Evolutionary conservation across 352 stramenopile genomes (phyloP), one percentile per base, ranked within the genome.

Genomic region (Phytophthora colocasiae): DNA sequence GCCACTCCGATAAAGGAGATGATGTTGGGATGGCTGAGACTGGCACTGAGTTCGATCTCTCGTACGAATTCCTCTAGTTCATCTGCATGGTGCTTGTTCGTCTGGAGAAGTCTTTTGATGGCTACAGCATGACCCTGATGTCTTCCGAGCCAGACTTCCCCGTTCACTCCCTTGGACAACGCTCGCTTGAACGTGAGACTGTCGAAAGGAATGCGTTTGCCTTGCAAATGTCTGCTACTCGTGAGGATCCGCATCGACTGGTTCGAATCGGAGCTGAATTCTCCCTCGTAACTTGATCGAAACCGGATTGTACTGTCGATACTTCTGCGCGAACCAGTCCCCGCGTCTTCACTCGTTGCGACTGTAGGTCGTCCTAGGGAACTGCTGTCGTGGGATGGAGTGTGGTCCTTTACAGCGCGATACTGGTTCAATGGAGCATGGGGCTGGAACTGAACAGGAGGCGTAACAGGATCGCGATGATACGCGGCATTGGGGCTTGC

Each of bases 71-170:
- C 41, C 45, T 73, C 55, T 3, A 77, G 48, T 32, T 81, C 69
- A 6, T 73, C 39, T 43, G 55, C 76, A 3, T 44, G 60, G 22
- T 55, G 66, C 26, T 26, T 41, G 40, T 60, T 64, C 8, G 41
- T 45, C 46, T 75, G 45, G 5, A 82, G 17, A 26, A 83, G 54
- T 8, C 60, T 60, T 57, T 87, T 85, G 40, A 85, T 59, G 2
- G 76, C 78, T 6, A 87, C 66, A 1, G 57, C 29, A 5, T 58
- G 26, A 6, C 51, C 55, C 14, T 66, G 57, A 19, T 70, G 79
- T 10, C 58, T 22, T 7, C 72, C 70, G 1, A 73, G 27, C 75
- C 75, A 87, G 5, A 89, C 76, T 49, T 86, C 80, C 5, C 80
- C 77, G 45, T 64, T 75, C 7, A 69, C 75, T 5, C 75, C 75